Conservation (phyloP, 2,329 filamentous ascomycete species). For the Fusarium sambucinum region DNA sequence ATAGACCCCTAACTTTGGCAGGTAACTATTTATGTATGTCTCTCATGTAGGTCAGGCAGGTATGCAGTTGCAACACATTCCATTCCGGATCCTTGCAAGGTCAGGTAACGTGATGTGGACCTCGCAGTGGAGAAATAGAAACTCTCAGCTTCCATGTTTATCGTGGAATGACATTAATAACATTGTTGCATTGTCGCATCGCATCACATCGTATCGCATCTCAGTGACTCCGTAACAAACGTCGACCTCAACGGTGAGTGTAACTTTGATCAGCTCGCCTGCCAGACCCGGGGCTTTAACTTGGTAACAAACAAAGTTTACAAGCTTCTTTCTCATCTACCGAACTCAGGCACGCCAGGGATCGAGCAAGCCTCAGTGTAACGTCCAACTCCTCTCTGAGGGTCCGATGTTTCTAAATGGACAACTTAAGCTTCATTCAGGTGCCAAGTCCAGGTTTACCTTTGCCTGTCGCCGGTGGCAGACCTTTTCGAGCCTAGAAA, state of each 20-base stretch:
- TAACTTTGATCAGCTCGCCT: conserved; percentile 23
- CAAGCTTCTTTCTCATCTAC: conserved; percentile 30
- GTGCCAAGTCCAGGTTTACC: conserved; percentile 33
- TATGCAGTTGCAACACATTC: conserved; percentile 22
- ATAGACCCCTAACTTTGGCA: conserved; percentile 6
- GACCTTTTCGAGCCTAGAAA: conserved; percentile 33
- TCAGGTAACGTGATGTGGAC: conserved; percentile 39
- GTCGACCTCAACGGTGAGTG: conserved; percentile 37
- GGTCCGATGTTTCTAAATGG: conserved; percentile 20
- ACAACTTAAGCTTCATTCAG: conserved; percentile 36
- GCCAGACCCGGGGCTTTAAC: not conserved
- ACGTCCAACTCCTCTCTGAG: conserved; percentile 9
- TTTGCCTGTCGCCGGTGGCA: conserved; percentile 38
- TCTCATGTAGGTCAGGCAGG: conserved; percentile 13
- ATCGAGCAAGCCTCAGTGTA: conserved; percentile 38
- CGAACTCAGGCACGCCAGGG: conserved; percentile 40
- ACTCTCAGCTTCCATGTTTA: conserved; percentile 14
- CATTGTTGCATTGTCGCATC: not conserved
- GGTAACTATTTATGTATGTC: conserved; percentile 17
- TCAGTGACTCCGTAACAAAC: conserved; percentile 36
- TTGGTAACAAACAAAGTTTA: conserved; percentile 26
- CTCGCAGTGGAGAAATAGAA: conserved; percentile 21
- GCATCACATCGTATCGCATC: conserved; percentile 1
- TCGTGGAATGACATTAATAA: conserved; percentile 30
- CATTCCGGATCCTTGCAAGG: conserved; percentile 32